Conservation (phyloP, 2,329 filamentous ascomycete genomes). For the Microcyclospora pomicola region DNA sequence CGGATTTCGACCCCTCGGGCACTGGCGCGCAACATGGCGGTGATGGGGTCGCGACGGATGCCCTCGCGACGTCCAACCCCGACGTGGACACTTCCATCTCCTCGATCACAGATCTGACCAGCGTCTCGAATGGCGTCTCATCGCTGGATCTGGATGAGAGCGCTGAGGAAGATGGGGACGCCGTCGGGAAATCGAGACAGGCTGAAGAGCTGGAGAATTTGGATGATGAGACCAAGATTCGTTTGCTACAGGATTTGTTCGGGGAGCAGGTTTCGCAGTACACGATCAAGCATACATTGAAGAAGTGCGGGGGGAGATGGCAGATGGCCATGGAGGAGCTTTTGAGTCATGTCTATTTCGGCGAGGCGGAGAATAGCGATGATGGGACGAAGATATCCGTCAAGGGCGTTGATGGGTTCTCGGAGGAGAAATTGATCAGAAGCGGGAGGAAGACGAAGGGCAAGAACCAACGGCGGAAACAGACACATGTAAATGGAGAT, state of each 20-base stretch:
- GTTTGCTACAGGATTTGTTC: slow-evolving; percentile 56
- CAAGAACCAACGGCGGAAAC: slow-evolving; percentile 14
- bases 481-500: neutral
- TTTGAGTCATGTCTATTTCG: slow-evolving; percentile 64
- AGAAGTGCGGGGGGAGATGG: slow-evolving; percentile 53
- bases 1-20: slow-evolving; percentile 66
- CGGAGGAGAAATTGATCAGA: slow-evolving; percentile 38
- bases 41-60: slow-evolving; percentile 20
- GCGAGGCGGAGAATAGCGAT: slow-evolving; percentile 45
- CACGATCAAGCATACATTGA: slow-evolving; percentile 53
- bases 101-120: slow-evolving; percentile 37
- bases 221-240: slow-evolving; percentile 48
- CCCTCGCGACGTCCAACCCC: slow-evolving; percentile 20
- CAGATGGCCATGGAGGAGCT: slow-evolving; percentile 64
- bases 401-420: slow-evolving; percentile 76
- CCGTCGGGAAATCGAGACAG: slow-evolving; percentile 12
- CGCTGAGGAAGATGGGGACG: slow-evolving; percentile 11
- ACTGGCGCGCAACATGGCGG: slow-evolving; percentile 36
- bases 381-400: slow-evolving; percentile 30
- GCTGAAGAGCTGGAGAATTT: slow-evolving; percentile 27
- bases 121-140: slow-evolving; percentile 34
- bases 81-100: slow-evolving; percentile 22
- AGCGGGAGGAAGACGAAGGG: slow-evolving; percentile 31
- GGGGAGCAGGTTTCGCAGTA: slow-evolving; percentile 47
- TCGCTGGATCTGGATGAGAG: slow-evolving; percentile 15